These are phyloP conservation scores for Calonectria leucothoes DNA, from an alignment of 2,329 filamentous ascomycete species.

Conservation along the genomic window DNA sequence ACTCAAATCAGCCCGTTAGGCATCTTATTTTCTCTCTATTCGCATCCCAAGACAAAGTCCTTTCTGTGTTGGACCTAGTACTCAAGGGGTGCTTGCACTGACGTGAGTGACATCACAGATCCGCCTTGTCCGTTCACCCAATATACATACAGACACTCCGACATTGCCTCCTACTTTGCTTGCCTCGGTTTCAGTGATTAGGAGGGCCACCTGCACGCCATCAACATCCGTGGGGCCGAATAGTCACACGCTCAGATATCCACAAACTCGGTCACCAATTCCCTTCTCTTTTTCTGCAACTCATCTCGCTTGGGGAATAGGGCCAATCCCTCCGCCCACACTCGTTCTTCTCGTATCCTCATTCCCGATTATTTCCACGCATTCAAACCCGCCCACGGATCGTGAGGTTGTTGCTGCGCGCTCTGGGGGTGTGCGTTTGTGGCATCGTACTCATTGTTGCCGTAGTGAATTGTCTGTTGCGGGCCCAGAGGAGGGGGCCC, in stretches of 20 bases:
- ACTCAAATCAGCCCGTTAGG: neutral
- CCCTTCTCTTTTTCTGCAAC: neutral
- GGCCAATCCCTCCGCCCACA: neutral
- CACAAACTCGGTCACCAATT: neutral
- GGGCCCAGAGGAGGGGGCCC: slow-evolving; percentile 71
- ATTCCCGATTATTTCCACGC: slow-evolving; percentile 58
- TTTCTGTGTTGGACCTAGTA: neutral
- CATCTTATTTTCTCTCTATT: slow-evolving; percentile 7
- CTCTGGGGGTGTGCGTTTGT: slow-evolving; percentile 47
- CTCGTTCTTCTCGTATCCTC: neutral
- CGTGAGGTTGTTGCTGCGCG: slow-evolving; percentile 54
- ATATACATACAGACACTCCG: neutral
- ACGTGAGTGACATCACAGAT: slow-evolving; percentile 1
- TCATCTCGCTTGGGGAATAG: slow-evolving; percentile 2
- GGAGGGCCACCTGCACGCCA: neutral
- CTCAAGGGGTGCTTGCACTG: neutral
- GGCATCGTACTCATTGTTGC: slow-evolving; percentile 48
- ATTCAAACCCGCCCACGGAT: slow-evolving; percentile 65
- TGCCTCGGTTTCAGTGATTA: neutral
- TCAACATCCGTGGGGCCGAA: neutral
- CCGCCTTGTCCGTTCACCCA: neutral
- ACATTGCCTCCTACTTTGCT: neutral
- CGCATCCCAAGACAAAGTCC: neutral
- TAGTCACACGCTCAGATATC: neutral
- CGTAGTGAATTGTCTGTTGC: slow-evolving; percentile 71